Evolutionary conservation across 2,329 filamentous ascomycete genomes (phyloP), one percentile per base, ranked within the genome.

Genomic region (Sarocladium brachiariae): DNA sequence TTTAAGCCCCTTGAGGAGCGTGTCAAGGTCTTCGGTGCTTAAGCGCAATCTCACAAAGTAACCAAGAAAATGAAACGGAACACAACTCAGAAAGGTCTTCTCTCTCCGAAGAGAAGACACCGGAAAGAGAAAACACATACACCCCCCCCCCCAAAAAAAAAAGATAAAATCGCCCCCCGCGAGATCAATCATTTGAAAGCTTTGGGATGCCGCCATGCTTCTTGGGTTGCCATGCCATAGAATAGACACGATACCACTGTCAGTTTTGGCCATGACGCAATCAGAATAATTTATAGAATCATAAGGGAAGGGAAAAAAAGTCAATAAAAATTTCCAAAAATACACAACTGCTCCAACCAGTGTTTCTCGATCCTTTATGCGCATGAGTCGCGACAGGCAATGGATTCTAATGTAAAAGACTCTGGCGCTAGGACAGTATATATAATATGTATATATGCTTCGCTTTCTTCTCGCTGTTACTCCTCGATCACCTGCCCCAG

Each of bases 401-500:
- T n/a, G n/a, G n/a, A n/a, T n/a, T n/a, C n/a, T n/a, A n/a, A n/a
- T n/a, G n/a, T n/a, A n/a, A n/a, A n/a, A n/a, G n/a, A n/a, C n/a
- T n/a, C n/a, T n/a, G n/a, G n/a, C n/a, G n/a, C 11, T 41, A 21
- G 38, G 6, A 24, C 38, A 33, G 37, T 37, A n/a, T 37, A 27
- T 14, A 25, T 8, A 34, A 14, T 8, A 8, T 37, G 24, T 35
- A 49, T 33, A 10, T 4, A 46, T 35, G 14, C 7, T n/a, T n/a
- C n/a, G n/a, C n/a, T n/a, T n/a, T 30, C 13, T 13, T 30, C 27
- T 30, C 27, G 13, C 9, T 10, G 24, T 57, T 59, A 68, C 55
- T 70, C 67, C 37, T 81, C 79, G 30, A 81, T 74, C 10, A 96
- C 85, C 62, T 78, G 83, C 1, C 92, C 93, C 53, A 99, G 66